Conservation (phyloP, 495 filamentous ascomycete species). For the Cudoniella acicularis region DNA sequence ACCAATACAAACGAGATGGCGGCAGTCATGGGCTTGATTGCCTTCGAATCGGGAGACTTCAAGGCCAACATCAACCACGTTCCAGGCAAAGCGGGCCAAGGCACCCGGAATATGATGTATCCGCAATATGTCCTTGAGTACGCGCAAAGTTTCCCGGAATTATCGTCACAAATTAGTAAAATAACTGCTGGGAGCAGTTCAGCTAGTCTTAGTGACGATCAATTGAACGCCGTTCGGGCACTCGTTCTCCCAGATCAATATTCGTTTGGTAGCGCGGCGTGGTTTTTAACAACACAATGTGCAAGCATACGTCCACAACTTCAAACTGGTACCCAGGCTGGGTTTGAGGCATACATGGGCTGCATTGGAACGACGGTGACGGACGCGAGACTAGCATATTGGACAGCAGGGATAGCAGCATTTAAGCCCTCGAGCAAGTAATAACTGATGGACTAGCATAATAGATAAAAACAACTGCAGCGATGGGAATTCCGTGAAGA, state of each 20-base stretch:
- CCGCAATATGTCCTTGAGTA: conserved; percentile 58
- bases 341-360: conserved; percentile 58
- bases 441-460: too few relatives aligned
- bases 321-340: conserved; percentile 51
- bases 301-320: conserved; percentile 43
- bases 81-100: conserved; percentile 64
- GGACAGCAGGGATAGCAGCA: too few relatives aligned
- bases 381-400: too few relatives aligned
- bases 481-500: too few relatives aligned
- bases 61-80: conserved; percentile 64
- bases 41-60: conserved; percentile 66
- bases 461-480: too few relatives aligned
- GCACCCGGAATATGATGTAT: conserved; percentile 78
- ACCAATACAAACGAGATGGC: conserved; percentile 53
- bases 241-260: conserved; percentile 57
- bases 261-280: conserved; percentile 71
- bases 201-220: conserved; percentile 23
- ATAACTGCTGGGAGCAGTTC: conserved; percentile 29
- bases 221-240: conserved; percentile 47
- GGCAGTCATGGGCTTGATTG: conserved; percentile 59
- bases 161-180: conserved; percentile 36
- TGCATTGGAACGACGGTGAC: conserved; percentile 73
- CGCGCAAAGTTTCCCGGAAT: conserved; percentile 50
- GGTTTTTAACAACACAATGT: conserved; percentile 73
- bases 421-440: too few relatives aligned